Base-by-base conservation (phyloP, 2,329 filamentous ascomycete genomes). In the Colletotrichum sp. region DNA sequence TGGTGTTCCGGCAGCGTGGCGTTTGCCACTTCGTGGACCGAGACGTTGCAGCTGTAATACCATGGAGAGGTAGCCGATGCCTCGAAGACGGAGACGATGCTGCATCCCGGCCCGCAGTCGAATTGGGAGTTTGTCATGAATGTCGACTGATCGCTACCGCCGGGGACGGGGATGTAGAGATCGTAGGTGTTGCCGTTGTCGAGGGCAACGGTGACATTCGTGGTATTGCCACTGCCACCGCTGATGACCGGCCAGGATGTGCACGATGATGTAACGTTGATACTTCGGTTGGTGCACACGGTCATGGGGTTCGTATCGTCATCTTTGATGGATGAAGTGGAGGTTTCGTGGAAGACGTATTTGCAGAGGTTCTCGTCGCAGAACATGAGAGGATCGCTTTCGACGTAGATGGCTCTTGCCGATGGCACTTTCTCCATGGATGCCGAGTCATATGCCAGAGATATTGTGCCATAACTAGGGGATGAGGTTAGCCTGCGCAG, bases 1-100 rank as follows among this genome's bases (percentile, higher is more conserved):
- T 78, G 70, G 66, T 86, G 84, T 66, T 85, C 83, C 10, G 81
- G 83, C 72, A 82, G 79, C 2, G 82, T 79, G 3, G 84, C 86
- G 62, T 80, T 85, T 27, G 56, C 68, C 2, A 86, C 86, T 3
- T 77, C 25, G 1, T 79, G 80, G 6, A 87, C 66, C 1, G 81
- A 84, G 18, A 86, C 80, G 66, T 86, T 84, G 79, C 86, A 88
- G 16, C 68, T 75, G 78, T 88, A 88, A 71, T 82, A 87, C 85
- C 85, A 88, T 0, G 86, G 80, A 6, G 82, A 70, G 2, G 73
- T 80, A 18, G 68, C 27, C 1, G 83, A 85, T 3, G 85, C 81
- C 72, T 88, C 86, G 18, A 88, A 85, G 4, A 81, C 86, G 32
- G 81, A 76, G 8, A 87, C 79, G 16, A 75, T 55, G 66, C 78